Evolutionary conservation across 192 early-diverging fungal species (phyloP), one percentile per base, ranked within the genome.

Genomic region (Podila epigama): DNA sequence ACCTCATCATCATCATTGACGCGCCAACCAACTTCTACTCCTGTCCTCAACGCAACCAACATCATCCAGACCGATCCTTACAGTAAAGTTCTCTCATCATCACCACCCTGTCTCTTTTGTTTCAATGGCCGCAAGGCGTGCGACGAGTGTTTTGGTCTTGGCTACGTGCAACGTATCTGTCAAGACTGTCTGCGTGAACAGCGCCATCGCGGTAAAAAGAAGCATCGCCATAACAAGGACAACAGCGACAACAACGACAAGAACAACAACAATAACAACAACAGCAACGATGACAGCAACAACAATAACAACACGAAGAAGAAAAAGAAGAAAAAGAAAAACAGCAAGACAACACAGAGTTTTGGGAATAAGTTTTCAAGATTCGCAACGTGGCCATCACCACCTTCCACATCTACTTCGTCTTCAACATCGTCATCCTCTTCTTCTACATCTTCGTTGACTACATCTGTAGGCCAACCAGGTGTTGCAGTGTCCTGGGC

Each of bases 81-180:
- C 33, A 27, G 7, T 48, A 48, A 18, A 22, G 44, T 28, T 28
- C n/a, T n/a, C 44, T 48, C 60, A 20, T 9, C 58, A 2, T 65
- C 57, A 29, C 44, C 41, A 29, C 51, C 59, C 4, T 72, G 70
- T 18, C 53, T 66, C 29, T 72, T 72, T 53, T 72, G 70, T 33
- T 60, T 65, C 40, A 50, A 66, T 31, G 70, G 70, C 31, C 58
- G 51, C 16, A 58, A 66, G 18, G 48, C 62, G 1, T 72, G 70
- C 27, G 44, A 50, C 3, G 70, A 72, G 18, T 72, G 70, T 18
- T 72, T 72, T 44, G 70, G 70, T 0, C 50, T 72, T 2, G 70
- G 70, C 2, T 72, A 72, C 31, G 70, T 72, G 4, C 70, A 72
- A 32, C 44, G 70, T 12, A 54, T 72, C 35, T 72, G 70, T 36